Conservation (phyloP, 1,284 basidiomycete genomes). For the Ustilago shanxiensis region DNA sequence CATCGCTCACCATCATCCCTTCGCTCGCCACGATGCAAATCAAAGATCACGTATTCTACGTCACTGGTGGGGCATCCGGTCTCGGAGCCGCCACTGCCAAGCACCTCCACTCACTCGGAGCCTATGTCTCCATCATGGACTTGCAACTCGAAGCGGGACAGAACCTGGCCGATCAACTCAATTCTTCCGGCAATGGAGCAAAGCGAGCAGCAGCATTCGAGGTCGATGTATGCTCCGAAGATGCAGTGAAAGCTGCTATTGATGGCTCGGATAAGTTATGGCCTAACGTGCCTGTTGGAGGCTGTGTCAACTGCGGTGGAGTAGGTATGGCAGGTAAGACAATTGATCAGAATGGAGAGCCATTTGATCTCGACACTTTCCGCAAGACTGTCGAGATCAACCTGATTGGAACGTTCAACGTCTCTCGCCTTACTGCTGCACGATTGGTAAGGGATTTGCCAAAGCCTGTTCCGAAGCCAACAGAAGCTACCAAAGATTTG, state of each 20-base stretch:
- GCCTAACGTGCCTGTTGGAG: slow-evolving; percentile 59
- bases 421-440: slow-evolving; percentile 68
- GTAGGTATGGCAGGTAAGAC: slow-evolving; percentile 70
- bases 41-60: slow-evolving; percentile 54
- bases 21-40: slow-evolving; percentile 54
- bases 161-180: slow-evolving; percentile 41
- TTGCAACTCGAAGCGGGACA: slow-evolving; percentile 44
- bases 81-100: slow-evolving; percentile 65
- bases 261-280: slow-evolving; percentile 50
- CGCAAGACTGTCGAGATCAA: slow-evolving; percentile 60
- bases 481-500: slow-evolving; percentile 52
- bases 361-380: slow-evolving; percentile 68
- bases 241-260: slow-evolving; percentile 60
- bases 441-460: slow-evolving; percentile 59
- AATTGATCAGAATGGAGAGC: slow-evolving; percentile 62
- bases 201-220: slow-evolving; percentile 47
- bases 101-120: slow-evolving; percentile 56
- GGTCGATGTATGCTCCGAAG: slow-evolving; percentile 67
- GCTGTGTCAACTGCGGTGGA: slow-evolving; percentile 69
- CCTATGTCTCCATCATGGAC: slow-evolving; percentile 62
- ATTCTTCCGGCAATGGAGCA: slow-evolving; percentile 5
- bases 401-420: slow-evolving; percentile 69
- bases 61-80: slow-evolving; percentile 66
- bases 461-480: slow-evolving; percentile 45
- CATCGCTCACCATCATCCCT: too few species aligned